Conservation (phyloP, 2,329 filamentous ascomycete genomes). For the Raffaelea albimanens region DNA sequence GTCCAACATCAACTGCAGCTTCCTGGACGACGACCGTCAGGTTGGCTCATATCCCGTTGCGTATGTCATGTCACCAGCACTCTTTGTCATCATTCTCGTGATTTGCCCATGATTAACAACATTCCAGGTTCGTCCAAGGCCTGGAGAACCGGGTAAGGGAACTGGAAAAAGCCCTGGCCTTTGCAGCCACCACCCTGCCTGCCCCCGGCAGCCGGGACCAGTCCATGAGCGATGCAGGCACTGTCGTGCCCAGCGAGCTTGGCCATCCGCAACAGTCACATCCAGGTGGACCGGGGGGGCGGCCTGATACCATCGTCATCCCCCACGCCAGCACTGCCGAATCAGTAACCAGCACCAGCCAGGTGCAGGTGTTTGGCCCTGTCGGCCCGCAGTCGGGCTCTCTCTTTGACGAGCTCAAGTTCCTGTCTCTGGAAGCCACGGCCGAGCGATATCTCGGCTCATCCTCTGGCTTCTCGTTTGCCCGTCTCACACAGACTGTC, state of each 20-base stretch:
- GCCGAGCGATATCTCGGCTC: conserved; percentile 34
- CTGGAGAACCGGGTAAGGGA: conserved; percentile 5
- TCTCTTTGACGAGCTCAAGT: conserved; percentile 21
- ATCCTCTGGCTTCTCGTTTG: conserved; percentile 33
- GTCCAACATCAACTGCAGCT: conserved; percentile 29
- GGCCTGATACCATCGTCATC: neutral
- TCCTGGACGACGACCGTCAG: conserved; percentile 27
- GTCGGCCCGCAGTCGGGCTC: neutral
- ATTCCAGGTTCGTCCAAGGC: conserved; percentile 1
- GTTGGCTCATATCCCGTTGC: conserved; percentile 28
- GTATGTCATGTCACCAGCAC: too few species aligned
- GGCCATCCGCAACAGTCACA: neutral
- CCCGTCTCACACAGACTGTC: conserved; percentile 30
- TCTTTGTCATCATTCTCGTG: too few species aligned
- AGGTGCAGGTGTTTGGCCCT: neutral
- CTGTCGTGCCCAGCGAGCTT: neutral
- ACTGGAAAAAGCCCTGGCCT: neutral
- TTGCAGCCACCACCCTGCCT: neutral
- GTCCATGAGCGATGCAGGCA: neutral
- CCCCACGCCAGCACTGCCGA: too few species aligned
- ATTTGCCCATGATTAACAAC: neutral
- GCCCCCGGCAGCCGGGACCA: neutral
- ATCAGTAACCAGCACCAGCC: neutral
- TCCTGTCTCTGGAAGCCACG: conserved; percentile 30
- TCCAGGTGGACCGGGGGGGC: neutral